These are phyloP conservation scores for Pestalotiopsis sp. DNA, from an alignment of 2,329 filamentous ascomycete species.

Conservation along the genomic window DNA sequence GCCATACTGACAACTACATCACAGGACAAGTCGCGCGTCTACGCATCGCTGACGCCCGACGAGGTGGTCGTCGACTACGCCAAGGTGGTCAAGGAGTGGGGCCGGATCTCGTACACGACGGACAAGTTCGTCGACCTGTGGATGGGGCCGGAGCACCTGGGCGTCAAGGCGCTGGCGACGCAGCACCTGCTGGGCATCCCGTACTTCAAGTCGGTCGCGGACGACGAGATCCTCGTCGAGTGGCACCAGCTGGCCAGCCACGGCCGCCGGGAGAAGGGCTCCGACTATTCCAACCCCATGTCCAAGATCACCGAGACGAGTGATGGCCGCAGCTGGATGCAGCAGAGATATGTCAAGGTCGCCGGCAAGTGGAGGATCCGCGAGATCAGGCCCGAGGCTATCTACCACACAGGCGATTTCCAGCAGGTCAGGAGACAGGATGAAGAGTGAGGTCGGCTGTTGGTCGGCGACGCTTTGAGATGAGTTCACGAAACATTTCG, in stretches of 20 bases:
- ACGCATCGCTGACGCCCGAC: not conserved
- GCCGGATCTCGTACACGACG: not conserved
- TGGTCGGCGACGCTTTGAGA: no score
- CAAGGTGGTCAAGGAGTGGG: not conserved
- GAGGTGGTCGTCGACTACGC: slow-evolving; percentile 7
- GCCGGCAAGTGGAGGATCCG: not conserved
- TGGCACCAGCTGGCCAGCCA: slow-evolving; percentile 11
- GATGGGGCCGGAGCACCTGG: slow-evolving; percentile 1
- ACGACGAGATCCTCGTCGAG: slow-evolving; percentile 5
- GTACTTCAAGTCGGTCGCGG: slow-evolving; percentile 6
- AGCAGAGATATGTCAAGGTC: not conserved
- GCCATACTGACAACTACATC: not conserved
- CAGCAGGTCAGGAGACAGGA: not conserved
- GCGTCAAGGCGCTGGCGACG: slow-evolving; percentile 4
- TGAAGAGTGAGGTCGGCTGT: not conserved
- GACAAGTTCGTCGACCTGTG: not conserved
- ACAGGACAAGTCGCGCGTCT: slow-evolving; percentile 5
- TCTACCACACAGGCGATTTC: slow-evolving; percentile 10
- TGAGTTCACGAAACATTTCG: no score
- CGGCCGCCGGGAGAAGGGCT: not conserved
- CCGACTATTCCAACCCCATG: slow-evolving; percentile 2
- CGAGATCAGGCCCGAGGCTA: slow-evolving; percentile 1
- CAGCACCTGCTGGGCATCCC: slow-evolving; percentile 9
- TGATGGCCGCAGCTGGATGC: slow-evolving; percentile 8
- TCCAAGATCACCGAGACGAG: slow-evolving; percentile 5